A percentile compares a stretch with the other conserved stretches of the same genome.
Evolutionary conservation across 768 basidiomycete genomes (phyloP).

Genomic region (Clitopilus passeckerianus): DNA sequence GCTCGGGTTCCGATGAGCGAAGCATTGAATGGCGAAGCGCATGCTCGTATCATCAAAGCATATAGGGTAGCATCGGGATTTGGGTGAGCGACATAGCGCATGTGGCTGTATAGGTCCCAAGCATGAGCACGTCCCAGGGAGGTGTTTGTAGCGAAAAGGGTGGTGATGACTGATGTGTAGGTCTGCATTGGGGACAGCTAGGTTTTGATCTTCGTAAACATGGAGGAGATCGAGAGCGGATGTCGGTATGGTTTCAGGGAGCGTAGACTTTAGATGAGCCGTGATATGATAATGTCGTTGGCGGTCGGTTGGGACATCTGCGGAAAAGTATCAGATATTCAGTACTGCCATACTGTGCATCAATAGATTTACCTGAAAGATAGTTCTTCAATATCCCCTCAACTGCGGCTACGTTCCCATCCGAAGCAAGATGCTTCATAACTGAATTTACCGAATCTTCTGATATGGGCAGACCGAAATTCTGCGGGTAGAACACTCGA

Average conservation of each 20-base stretch:
- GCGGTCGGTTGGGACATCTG: conserved; percentile 38
- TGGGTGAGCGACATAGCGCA: conserved; percentile 93
- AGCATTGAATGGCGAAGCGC: conserved; percentile 49
- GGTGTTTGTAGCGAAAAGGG: conserved; percentile 39
- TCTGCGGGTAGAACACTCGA: conserved; percentile 22
- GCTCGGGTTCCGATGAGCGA: conserved; percentile 73
- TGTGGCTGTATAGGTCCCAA: conserved; percentile 92
- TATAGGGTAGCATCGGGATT: conserved; percentile 61
- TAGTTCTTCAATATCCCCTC: conserved; percentile 41
- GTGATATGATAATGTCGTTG: conserved; percentile 75
- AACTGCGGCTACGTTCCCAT: conserved; percentile 37
- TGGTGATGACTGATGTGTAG: conserved; percentile 65
- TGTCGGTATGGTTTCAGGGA: conserved; percentile 46
- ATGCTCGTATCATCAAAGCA: conserved; percentile 83
- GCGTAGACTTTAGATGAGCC: conserved; percentile 50
- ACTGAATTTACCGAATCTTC: conserved; percentile 40
- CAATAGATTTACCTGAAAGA: conserved; percentile 33
- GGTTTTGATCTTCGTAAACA: conserved; percentile 58
- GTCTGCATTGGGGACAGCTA: conserved; percentile 67
- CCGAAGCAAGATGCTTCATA: conserved; percentile 42
- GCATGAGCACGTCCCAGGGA: conserved; percentile 63
- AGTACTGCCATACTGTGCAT: not conserved
- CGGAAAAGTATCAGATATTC: not conserved
- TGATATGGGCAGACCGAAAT: conserved; percentile 33
- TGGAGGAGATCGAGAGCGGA: conserved; percentile 67